Percentiles rank a stretch among this genome's conserved stretches.
These are phyloP conservation scores for Fusarium verrucosum DNA, from an alignment of 2,329 filamentous ascomycete species.

Conservation along the genomic window DNA sequence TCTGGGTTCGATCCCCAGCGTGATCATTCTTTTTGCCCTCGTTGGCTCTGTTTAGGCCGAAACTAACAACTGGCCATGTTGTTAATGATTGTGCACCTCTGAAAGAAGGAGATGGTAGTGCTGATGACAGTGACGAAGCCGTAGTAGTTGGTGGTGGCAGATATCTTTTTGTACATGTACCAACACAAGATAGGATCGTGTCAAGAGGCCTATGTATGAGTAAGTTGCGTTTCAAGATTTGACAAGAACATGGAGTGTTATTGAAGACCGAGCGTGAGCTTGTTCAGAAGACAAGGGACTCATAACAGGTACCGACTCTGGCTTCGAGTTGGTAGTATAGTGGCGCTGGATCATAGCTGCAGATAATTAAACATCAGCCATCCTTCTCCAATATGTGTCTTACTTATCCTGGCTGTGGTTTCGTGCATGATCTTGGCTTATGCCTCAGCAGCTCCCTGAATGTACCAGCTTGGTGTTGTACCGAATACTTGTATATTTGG, in stretches of 20 bases:
- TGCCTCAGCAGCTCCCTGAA: constrained; percentile 4
- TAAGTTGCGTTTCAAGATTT: background rate
- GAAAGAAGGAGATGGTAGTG: background rate
- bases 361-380: background rate
- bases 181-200: background rate
- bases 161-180: background rate
- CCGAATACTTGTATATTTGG: background rate
- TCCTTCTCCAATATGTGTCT: constrained; percentile 21
- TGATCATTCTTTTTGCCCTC: constrained; percentile 27
- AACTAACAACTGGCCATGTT: background rate
- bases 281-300: background rate
- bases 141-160: background rate
- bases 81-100: background rate
- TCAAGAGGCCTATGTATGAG: background rate
- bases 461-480: background rate
- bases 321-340: background rate
- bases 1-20: constrained; percentile 44
- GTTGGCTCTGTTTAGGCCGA: background rate
- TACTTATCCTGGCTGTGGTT: constrained; percentile 23
- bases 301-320: background rate
- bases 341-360: background rate
- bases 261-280: background rate
- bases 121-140: background rate
- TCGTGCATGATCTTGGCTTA: constrained; percentile 18
- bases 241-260: background rate